Conservation (phyloP, 2,329 filamentous ascomycete genomes). For the Sporothrix humicola region DNA sequence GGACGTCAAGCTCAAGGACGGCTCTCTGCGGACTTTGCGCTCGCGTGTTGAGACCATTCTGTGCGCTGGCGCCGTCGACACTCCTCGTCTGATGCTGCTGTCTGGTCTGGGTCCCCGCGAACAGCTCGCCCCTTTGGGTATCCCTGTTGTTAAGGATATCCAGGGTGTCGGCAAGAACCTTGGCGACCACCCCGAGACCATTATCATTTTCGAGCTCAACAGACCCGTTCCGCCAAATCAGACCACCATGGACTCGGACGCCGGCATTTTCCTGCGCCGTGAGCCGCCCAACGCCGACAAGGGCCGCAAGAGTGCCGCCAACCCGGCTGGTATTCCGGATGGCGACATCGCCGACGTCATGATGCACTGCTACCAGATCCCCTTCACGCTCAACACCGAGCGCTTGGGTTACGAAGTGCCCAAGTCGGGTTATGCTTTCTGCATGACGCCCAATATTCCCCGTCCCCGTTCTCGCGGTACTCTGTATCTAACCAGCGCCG, state of each 20-base stretch:
- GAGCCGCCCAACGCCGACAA: slow-evolving; percentile 73
- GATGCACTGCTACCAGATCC: slow-evolving; percentile 98
- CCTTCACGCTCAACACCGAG: slow-evolving; percentile 84
- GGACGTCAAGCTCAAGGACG: slow-evolving; percentile 63
- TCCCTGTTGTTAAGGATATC: slow-evolving; percentile 62
- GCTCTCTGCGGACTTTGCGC: slow-evolving; percentile 60
- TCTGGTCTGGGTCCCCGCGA: slow-evolving; percentile 62
- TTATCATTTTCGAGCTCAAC: slow-evolving; percentile 78
- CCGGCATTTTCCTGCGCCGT: slow-evolving; percentile 84
- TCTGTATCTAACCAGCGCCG: slow-evolving; percentile 39
- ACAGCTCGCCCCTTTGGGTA: slow-evolving; percentile 59
- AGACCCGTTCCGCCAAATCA: slow-evolving; percentile 75
- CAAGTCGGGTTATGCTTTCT: slow-evolving; percentile 73
- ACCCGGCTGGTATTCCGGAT: slow-evolving; percentile 61
- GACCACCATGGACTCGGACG: slow-evolving; percentile 91
- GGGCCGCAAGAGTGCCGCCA: slow-evolving; percentile 56
- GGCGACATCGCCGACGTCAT: slow-evolving; percentile 83
- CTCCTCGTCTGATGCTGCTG: slow-evolving; percentile 68
- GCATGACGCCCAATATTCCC: slow-evolving; percentile 92
- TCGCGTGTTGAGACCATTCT: slow-evolving; percentile 79
- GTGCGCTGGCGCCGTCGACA: slow-evolving; percentile 80
- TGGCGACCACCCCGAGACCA: slow-evolving; percentile 65
- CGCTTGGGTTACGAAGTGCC: slow-evolving; percentile 72
- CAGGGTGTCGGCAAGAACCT: slow-evolving; percentile 67
- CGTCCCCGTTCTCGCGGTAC: slow-evolving; percentile 75